These are phyloP conservation scores for Debaryomyces prosopidis DNA, from an alignment of 805 yeast species.

Conservation along the genomic window DNA sequence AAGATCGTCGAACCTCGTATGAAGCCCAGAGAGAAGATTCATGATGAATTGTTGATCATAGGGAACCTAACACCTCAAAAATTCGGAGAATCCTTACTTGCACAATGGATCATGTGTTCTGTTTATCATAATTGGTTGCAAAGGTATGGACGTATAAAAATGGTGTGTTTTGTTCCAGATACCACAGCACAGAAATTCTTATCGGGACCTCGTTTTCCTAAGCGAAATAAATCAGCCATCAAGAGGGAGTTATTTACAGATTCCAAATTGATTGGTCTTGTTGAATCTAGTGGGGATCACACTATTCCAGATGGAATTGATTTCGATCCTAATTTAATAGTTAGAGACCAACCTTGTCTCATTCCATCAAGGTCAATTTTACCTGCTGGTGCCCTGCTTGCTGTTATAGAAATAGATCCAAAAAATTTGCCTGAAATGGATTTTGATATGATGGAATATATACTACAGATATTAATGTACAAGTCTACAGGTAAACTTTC, in stretches of 20 bases:
- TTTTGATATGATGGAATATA: constrained; percentile 64
- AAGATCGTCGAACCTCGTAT: constrained; percentile 36
- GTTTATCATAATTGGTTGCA: constrained; percentile 74
- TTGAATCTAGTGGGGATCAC: constrained; percentile 20
- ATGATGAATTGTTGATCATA: constrained; percentile 55
- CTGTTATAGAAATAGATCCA: constrained; percentile 58
- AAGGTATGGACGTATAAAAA: constrained; percentile 66
- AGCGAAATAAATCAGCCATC: constrained; percentile 63
- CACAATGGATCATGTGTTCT: constrained; percentile 74
- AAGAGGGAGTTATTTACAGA: constrained; percentile 67
- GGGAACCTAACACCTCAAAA: constrained; percentile 55
- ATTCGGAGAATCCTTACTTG: constrained; percentile 65
- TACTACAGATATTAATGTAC: constrained; percentile 61
- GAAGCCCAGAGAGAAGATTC: constrained; percentile 39
- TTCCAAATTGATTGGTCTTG: constrained; percentile 53
- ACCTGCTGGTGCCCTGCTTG: constrained; percentile 39
- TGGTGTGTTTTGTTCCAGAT: constrained; percentile 69
- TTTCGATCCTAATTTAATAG: constrained; percentile 36
- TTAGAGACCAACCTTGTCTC: constrained; percentile 38
- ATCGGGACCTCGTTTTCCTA: constrained; percentile 50
- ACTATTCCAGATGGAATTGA: constrained; percentile 27
- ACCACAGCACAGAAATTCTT: constrained; percentile 53
- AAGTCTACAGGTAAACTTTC: constrained; percentile 43
- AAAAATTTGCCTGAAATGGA: constrained; percentile 26
- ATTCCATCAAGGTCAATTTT: constrained; percentile 26